These are phyloP conservation scores for Verticillium zaregamsianum DNA, from an alignment of 2,329 filamentous ascomycete species.

Conservation along the genomic window DNA sequence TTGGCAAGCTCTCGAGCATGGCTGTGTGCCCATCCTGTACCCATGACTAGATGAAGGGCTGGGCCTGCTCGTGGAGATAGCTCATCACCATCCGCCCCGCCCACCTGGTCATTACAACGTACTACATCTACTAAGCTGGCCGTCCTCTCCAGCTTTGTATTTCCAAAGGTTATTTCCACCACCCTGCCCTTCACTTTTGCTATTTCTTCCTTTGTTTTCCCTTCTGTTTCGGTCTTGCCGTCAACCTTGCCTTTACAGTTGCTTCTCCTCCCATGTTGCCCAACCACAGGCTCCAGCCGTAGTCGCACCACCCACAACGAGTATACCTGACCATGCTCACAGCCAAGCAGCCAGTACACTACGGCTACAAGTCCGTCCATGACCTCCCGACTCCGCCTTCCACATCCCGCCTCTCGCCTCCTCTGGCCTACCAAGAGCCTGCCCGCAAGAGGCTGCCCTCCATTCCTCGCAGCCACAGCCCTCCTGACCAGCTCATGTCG, in stretches of 20 bases:
- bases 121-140: conserved; percentile 22
- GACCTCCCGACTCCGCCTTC: conserved; percentile 56
- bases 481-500: conserved; percentile 55
- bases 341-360: conserved; percentile 53
- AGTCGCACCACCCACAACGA: conserved; percentile 7
- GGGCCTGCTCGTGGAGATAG: conserved; percentile 35
- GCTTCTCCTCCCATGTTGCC: background rate
- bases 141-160: conserved; percentile 31
- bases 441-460: conserved; percentile 34
- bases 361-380: conserved; percentile 59
- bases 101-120: conserved; percentile 20
- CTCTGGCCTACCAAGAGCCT: conserved; percentile 45
- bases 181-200: conserved; percentile 8
- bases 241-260: background rate
- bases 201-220: conserved; percentile 13
- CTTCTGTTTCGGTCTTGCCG: conserved; percentile 1
- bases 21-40: conserved; percentile 12
- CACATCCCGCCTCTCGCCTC: conserved; percentile 51
- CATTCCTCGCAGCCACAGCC: conserved; percentile 40
- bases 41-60: conserved; percentile 41
- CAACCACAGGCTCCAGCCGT: background rate
- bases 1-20: conserved; percentile 17
- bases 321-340: conserved; percentile 53
- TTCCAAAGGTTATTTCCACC: conserved; percentile 33
- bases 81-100: conserved; percentile 37